Evolutionary conservation across 805 yeast genomes (phyloP).

Genomic region (Candida xiaguanensis): DNA sequence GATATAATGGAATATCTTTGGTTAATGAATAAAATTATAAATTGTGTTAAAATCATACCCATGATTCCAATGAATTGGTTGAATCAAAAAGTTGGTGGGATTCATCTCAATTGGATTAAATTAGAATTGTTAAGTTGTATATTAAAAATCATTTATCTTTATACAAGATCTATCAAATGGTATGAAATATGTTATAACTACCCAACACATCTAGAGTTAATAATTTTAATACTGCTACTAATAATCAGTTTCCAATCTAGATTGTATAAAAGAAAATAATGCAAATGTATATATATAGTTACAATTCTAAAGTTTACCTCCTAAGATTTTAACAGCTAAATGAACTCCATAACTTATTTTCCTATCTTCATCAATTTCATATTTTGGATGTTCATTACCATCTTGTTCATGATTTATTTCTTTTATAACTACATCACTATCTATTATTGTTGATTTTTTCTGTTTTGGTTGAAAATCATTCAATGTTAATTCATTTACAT

Average conservation of each 20-base stretch:
- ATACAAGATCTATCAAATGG: slow-evolving; percentile 12
- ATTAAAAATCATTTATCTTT: background rate
- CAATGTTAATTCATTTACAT: slow-evolving; percentile 51
- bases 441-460: slow-evolving; percentile 8
- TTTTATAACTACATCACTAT: slow-evolving; percentile 13
- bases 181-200: slow-evolving; percentile 19
- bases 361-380: slow-evolving; percentile 52
- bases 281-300: background rate
- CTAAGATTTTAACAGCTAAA: slow-evolving; percentile 60
- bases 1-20: slow-evolving; percentile 43
- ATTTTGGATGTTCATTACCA: slow-evolving; percentile 8
- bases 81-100: slow-evolving; percentile 23
- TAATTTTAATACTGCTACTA: background rate
- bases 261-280: background rate
- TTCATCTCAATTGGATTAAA: slow-evolving; percentile 9
- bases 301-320: slow-evolving; percentile 42
- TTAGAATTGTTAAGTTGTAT: background rate
- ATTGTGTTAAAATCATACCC: slow-evolving; percentile 31
- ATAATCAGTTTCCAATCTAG: background rate
- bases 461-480: slow-evolving; percentile 52
- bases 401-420: slow-evolving; percentile 8
- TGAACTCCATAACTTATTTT: slow-evolving; percentile 60
- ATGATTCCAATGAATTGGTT: slow-evolving; percentile 40
- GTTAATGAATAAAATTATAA: slow-evolving; percentile 25
- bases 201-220: slow-evolving; percentile 12